These are phyloP conservation scores for Ceraceosorus bombacis DNA, from an alignment of 1,284 basidiomycete species.

Conservation along the genomic window DNA sequence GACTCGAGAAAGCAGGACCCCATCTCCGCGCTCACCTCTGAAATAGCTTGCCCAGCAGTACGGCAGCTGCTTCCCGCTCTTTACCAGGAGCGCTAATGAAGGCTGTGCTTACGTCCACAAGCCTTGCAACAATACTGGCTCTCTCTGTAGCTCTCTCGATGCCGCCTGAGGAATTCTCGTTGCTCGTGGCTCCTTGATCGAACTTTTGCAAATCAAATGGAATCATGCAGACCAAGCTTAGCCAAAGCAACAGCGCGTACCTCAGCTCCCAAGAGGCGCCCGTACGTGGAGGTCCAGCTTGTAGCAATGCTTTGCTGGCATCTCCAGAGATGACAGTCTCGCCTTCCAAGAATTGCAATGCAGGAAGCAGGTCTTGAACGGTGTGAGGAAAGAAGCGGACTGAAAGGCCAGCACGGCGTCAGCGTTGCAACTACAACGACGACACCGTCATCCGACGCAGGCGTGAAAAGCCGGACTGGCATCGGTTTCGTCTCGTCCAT, in stretches of 20 bases:
- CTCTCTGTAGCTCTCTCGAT: neutral
- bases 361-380: conserved; percentile 68
- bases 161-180: too few species aligned
- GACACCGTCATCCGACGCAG: too few species aligned
- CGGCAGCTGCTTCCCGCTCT: conserved; percentile 69
- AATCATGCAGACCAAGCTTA: conserved; percentile 84
- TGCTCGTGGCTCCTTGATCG: conserved; percentile 54
- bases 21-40: conserved; percentile 56
- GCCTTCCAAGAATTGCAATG: conserved; percentile 52
- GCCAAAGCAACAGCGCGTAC: conserved; percentile 80
- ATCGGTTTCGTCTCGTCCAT: too few species aligned
- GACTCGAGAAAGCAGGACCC: too few species aligned
- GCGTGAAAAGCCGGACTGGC: too few species aligned
- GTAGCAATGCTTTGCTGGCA: neutral
- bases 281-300: neutral
- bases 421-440: neutral
- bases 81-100: conserved; percentile 65
- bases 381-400: conserved; percentile 87
- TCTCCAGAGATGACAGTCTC: too few species aligned
- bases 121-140: conserved; percentile 46
- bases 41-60: conserved; percentile 67
- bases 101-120: conserved; percentile 60
- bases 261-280: conserved; percentile 64
- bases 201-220: conserved; percentile 85
- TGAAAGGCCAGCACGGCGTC: conserved; percentile 42